These are phyloP conservation scores for Yamadazyma takamatsuzukensis DNA, from an alignment of 805 yeast species.

Conservation along the genomic window DNA sequence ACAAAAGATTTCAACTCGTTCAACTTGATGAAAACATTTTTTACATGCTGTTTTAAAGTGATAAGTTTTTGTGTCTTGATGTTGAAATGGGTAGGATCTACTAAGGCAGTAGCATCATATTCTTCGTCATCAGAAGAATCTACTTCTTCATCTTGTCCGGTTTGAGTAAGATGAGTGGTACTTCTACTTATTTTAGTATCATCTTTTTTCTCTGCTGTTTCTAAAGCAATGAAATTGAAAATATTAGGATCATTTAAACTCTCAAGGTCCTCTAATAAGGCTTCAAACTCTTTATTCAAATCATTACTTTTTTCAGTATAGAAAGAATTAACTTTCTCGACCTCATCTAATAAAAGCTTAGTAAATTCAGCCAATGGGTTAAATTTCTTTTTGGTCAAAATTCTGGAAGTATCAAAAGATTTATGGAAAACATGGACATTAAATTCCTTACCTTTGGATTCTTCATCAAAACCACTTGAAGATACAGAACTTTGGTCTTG, in stretches of 20 bases:
- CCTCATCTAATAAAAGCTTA: conserved; percentile 44
- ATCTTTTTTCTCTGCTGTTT: not conserved
- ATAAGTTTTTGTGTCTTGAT: conserved; percentile 50
- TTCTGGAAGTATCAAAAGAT: too few relatives aligned
- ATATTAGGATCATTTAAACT: conserved; percentile 11
- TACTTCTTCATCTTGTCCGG: conserved; percentile 22
- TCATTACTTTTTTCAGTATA: conserved; percentile 45
- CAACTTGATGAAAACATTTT: conserved; percentile 64
- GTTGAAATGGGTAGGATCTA: conserved; percentile 48
- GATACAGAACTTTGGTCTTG: not conserved
- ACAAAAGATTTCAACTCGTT: conserved; percentile 81
- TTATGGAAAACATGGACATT: conserved; percentile 1
- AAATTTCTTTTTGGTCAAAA: conserved; percentile 8
- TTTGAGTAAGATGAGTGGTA: conserved; percentile 17
- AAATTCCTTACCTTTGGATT: conserved; percentile 1
- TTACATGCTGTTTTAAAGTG: conserved; percentile 63
- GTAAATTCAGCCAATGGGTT: conserved; percentile 42
- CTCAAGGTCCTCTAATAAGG: conserved; percentile 44
- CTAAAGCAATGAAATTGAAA: conserved; percentile 7
- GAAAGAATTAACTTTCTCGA: conserved; percentile 50
- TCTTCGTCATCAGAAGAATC: conserved; percentile 27
- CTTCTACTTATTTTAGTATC: conserved; percentile 9
- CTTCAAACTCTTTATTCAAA: conserved; percentile 42
- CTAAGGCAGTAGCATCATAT: conserved; percentile 42
- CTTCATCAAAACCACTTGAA: not conserved